Evolutionary conservation across 2,329 filamentous ascomycete genomes (phyloP).

Genomic region (Ascochyta lentis): DNA sequence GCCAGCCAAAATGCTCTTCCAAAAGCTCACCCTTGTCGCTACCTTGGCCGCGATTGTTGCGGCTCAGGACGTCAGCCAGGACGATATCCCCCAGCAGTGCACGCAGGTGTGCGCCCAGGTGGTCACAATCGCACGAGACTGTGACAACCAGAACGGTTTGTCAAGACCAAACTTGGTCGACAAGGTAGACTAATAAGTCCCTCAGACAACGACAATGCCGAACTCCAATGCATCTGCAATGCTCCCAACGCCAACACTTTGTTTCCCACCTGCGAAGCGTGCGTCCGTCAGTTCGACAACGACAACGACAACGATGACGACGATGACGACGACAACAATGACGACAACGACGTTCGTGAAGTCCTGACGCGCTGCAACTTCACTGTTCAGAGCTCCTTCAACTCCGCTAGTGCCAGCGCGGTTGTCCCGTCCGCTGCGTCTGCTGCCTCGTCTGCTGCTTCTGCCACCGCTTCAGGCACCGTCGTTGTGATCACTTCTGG

Average conservation of each 20-base stretch:
- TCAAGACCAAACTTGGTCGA: neutral
- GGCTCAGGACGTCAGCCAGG: constrained; percentile 38
- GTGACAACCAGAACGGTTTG: constrained; percentile 34
- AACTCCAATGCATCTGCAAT: constrained; percentile 41
- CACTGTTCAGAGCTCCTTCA: constrained; percentile 31
- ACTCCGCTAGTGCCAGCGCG: constrained; percentile 23
- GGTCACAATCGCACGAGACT: constrained; percentile 30
- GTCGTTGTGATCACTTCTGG: constrained; percentile 15
- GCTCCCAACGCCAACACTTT: constrained; percentile 30
- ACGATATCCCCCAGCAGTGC: constrained; percentile 41
- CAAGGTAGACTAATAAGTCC: neutral
- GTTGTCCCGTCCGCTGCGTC: constrained; percentile 12
- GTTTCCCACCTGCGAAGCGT: constrained; percentile 41
- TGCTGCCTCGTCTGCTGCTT: constrained; percentile 1
- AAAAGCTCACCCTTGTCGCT: constrained; percentile 34
- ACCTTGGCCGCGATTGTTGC: constrained; percentile 28
- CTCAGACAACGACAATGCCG: constrained; percentile 30
- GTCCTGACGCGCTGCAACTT: constrained; percentile 41
- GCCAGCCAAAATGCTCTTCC: constrained; percentile 29
- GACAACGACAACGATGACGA: constrained; percentile 18
- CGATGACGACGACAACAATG: neutral
- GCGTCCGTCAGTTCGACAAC: constrained; percentile 34
- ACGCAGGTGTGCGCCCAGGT: constrained; percentile 35
- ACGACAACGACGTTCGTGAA: constrained; percentile 39
- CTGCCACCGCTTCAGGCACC: neutral